Evolutionary conservation across 2,329 filamentous ascomycete genomes (phyloP).

Genomic region (Exophiala sideris): DNA sequence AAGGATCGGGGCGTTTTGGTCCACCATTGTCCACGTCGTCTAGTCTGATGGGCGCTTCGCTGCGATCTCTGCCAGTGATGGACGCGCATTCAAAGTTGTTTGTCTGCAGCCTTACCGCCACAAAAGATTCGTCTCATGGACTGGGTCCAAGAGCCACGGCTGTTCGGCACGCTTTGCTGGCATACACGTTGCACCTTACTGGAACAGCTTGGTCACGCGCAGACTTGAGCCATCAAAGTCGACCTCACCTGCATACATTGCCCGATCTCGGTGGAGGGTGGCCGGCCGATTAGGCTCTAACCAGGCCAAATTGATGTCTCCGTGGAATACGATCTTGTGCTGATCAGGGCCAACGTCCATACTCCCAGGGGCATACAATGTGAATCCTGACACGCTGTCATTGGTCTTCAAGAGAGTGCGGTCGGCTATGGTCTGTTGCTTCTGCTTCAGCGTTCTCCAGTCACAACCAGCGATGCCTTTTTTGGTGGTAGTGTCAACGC

Average conservation of each 20-base stretch:
- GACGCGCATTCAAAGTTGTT: too few species aligned
- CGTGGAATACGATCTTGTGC: slow-evolving; percentile 19
- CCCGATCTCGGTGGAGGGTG: slow-evolving; percentile 12
- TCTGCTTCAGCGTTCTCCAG: slow-evolving; percentile 11
- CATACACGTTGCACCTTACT: too few species aligned
- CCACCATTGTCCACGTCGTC: too few species aligned
- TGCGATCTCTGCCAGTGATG: too few species aligned
- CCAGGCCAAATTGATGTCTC: slow-evolving; percentile 21
- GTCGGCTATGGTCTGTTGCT: slow-evolving; percentile 8
- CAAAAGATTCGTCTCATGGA: too few species aligned
- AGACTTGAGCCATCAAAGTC: slow-evolving; percentile 10
- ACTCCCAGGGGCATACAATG: slow-evolving; percentile 19
- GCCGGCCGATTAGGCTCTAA: slow-evolving; percentile 4
- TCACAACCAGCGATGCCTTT: slow-evolving; percentile 14
- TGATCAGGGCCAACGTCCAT: slow-evolving; percentile 18
- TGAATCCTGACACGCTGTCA: slow-evolving; percentile 6
- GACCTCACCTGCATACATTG: slow-evolving; percentile 18
- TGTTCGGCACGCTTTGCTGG: too few species aligned
- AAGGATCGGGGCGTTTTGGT: too few species aligned
- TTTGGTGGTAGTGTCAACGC: slow-evolving; percentile 10
- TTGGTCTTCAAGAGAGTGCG: slow-evolving; percentile 17
- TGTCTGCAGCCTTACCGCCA: too few species aligned
- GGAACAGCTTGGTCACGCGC: slow-evolving; percentile 1
- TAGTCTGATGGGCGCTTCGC: too few species aligned
- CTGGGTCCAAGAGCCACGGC: too few species aligned